phyloP scores from a whole-genome alignment of 371 early-diverging fungal species.

The Zopfochytrium polystomum region DNA sequence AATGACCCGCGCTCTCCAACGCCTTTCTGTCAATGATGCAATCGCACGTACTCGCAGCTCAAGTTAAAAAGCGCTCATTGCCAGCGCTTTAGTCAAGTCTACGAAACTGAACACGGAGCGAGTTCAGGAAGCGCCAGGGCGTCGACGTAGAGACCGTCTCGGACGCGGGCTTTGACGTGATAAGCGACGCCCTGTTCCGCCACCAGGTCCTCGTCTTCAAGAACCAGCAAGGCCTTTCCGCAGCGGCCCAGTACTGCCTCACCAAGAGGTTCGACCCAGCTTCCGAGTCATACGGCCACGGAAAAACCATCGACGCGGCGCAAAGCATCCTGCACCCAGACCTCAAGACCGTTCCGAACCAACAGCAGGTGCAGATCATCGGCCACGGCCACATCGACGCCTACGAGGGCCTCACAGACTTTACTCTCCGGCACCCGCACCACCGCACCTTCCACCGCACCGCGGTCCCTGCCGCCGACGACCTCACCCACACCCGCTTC shows the following conservation, averaged over 20 bases:
- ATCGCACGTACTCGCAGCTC: too few species aligned
- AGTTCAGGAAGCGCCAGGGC: too few species aligned
- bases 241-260: slow-evolving; percentile 8
- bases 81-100: too few species aligned
- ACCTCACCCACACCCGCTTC: slow-evolving; percentile 13
- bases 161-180: too few species aligned
- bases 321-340: slow-evolving; percentile 15
- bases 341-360: slow-evolving; percentile 13
- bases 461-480: slow-evolving; percentile 8
- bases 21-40: too few species aligned
- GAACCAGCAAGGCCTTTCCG: not conserved
- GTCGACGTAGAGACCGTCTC: too few species aligned
- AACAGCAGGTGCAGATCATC: slow-evolving; percentile 20
- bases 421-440: slow-evolving; percentile 12
- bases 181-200: slow-evolving; percentile 7
- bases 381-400: slow-evolving; percentile 12
- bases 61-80: too few species aligned
- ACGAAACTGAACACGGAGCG: too few species aligned
- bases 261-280: slow-evolving; percentile 15
- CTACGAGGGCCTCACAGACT: slow-evolving; percentile 9
- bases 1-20: too few species aligned
- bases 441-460: slow-evolving; percentile 19
- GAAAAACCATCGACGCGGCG: not conserved
- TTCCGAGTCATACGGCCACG: slow-evolving; percentile 15
- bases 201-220: slow-evolving; percentile 21